Percentiles rank a stretch among this genome's conserved stretches.
Conservation (phyloP, 1,284 basidiomycete genomes). For the Irpex lacteus region DNA sequence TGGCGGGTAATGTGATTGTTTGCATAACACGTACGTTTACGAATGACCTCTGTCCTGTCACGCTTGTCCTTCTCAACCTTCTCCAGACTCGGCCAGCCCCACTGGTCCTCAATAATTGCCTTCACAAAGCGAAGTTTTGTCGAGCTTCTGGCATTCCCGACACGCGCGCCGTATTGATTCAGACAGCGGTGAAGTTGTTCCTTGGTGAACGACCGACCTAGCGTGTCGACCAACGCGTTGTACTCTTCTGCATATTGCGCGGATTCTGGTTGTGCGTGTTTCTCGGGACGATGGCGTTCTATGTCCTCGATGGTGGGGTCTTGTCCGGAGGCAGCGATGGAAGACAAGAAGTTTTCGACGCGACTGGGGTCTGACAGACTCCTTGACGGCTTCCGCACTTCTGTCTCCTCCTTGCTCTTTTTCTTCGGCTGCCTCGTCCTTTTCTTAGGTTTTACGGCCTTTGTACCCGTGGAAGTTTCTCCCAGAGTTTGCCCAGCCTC, state of each 20-base stretch:
- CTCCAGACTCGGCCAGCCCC: slow-evolving; percentile 64
- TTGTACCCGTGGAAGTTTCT: not conserved
- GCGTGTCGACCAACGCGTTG: slow-evolving; percentile 41
- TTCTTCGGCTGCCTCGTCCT: not conserved
- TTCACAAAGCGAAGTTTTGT: slow-evolving; percentile 50
- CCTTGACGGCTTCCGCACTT: not conserved
- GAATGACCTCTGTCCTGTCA: slow-evolving; percentile 51
- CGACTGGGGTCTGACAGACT: slow-evolving; percentile 23
- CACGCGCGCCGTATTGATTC: slow-evolving; percentile 41
- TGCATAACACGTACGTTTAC: slow-evolving; percentile 40
- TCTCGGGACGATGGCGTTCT: slow-evolving; percentile 45
- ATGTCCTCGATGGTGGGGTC: slow-evolving; percentile 53
- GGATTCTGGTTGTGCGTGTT: slow-evolving; percentile 36
- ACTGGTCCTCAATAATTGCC: slow-evolving; percentile 59
- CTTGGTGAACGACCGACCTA: slow-evolving; percentile 63
- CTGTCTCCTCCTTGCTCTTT: not conserved
- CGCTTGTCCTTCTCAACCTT: slow-evolving; percentile 47
- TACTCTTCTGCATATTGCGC: slow-evolving; percentile 53
- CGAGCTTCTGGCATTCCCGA: slow-evolving; percentile 29
- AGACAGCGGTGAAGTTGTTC: slow-evolving; percentile 58
- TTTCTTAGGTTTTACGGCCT: not conserved
- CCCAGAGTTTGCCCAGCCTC: not conserved
- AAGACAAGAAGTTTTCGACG: slow-evolving; percentile 53
- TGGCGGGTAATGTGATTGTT: not conserved
- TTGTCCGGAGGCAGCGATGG: slow-evolving; percentile 41